Evolutionary conservation across 805 yeast species (phyloP).

Genomic region (Lipomyces spencermartinsiae): DNA sequence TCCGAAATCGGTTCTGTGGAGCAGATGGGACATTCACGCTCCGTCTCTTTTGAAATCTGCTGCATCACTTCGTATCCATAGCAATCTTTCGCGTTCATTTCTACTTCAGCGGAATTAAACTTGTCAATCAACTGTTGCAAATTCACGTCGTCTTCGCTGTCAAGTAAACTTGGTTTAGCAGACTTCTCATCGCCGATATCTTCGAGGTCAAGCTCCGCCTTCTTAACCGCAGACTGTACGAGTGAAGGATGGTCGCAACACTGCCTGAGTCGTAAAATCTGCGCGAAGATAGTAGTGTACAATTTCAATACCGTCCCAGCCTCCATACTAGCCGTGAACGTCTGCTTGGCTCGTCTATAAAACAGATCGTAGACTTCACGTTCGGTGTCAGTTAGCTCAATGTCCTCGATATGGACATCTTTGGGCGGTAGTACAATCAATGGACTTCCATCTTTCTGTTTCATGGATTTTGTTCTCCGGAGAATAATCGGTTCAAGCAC

Average conservation of each 20-base stretch:
- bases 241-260: constrained; percentile 84
- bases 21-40: constrained; percentile 85
- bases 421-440: constrained; percentile 80
- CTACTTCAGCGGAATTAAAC: constrained; percentile 28
- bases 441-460: constrained; percentile 70
- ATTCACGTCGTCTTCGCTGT: constrained; percentile 41
- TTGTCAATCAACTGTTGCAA: constrained; percentile 35
- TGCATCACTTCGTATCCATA: constrained; percentile 43
- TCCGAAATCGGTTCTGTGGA: constrained; percentile 65
- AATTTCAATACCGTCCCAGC: constrained; percentile 70
- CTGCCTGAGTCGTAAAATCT: constrained; percentile 82
- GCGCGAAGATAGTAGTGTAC: constrained; percentile 81
- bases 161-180: constrained; percentile 29
- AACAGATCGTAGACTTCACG: constrained; percentile 69
- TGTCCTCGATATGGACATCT: constrained; percentile 69
- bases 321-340: constrained; percentile 42
- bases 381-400: constrained; percentile 72
- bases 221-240: constrained; percentile 52
- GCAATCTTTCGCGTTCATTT: constrained; percentile 25
- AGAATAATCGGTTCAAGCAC: constrained; percentile 82
- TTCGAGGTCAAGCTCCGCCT: constrained; percentile 51
- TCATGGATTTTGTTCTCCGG: constrained; percentile 87
- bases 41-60: constrained; percentile 46
- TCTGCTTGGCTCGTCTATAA: constrained; percentile 65
- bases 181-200: constrained; percentile 30